Conservation (phyloP, 2,329 filamentous ascomycete genomes). For the Aureobasidium sp. region DNA sequence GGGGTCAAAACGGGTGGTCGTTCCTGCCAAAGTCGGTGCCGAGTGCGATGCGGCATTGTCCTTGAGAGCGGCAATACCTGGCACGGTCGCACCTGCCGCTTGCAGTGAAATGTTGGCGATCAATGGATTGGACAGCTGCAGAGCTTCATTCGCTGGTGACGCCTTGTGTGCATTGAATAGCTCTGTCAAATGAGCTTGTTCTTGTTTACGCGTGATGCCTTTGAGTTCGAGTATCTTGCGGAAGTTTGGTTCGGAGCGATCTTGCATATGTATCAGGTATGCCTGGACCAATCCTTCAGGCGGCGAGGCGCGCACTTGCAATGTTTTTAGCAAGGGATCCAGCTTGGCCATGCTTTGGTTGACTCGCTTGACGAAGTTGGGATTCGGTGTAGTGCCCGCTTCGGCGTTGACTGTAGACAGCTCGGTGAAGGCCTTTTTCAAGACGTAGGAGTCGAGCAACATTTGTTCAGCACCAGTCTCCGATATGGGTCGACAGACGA, state of each 20-base stretch:
- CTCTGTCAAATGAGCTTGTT: constrained; percentile 77
- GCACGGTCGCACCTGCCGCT: constrained; percentile 42
- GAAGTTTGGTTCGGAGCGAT: constrained; percentile 91
- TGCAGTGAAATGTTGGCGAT: constrained; percentile 53
- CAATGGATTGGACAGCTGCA: constrained; percentile 61
- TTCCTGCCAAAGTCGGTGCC: constrained; percentile 31
- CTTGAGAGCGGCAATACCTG: constrained; percentile 17
- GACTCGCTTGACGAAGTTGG: constrained; percentile 77
- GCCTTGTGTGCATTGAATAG: constrained; percentile 82
- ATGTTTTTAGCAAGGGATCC: constrained; percentile 88
- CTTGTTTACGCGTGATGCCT: constrained; percentile 71
- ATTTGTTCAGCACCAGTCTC: constrained; percentile 97
- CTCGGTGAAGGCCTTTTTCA: constrained; percentile 71
- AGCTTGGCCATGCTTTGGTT: constrained; percentile 77
- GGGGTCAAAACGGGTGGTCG: constrained; percentile 60
- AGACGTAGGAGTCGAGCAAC: constrained; percentile 87
- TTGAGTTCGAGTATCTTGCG: constrained; percentile 93
- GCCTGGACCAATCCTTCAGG: constrained; percentile 93
- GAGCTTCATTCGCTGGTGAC: constrained; percentile 56
- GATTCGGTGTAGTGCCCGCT: constrained; percentile 45
- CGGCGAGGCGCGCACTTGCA: constrained; percentile 86
- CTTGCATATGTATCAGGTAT: constrained; percentile 93
- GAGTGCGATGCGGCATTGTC: constrained; percentile 24
- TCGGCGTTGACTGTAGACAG: constrained; percentile 57
- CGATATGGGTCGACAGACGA: constrained; percentile 82